Conservation (phyloP, 2,329 filamentous ascomycete species). For the Pseudogymnoascus sp. region DNA sequence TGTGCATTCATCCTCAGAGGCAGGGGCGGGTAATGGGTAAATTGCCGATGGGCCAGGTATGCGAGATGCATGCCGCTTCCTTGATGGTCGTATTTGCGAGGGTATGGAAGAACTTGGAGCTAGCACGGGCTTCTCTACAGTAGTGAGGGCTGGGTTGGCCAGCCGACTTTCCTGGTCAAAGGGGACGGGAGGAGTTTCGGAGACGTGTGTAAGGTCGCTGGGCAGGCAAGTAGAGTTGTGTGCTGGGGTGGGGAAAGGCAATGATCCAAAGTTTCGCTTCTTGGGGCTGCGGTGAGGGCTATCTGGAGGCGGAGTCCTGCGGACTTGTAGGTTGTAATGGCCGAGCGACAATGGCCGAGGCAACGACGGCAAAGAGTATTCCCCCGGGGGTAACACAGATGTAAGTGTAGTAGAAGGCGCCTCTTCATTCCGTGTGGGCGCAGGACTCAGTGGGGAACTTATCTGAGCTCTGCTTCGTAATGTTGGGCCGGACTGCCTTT, state of each 20-base stretch:
- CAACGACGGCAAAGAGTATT: background rate
- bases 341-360: background rate
- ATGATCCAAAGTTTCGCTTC: background rate
- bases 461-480: background rate
- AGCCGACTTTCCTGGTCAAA: background rate
- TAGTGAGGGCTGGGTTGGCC: slow-evolving; percentile 12
- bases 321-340: background rate
- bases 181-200: background rate
- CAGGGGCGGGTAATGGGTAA: slow-evolving; percentile 43
- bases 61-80: background rate
- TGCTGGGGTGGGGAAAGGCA: background rate
- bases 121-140: slow-evolving; percentile 16
- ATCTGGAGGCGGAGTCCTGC: background rate
- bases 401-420: background rate
- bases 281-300: background rate
- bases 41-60: slow-evolving; percentile 33
- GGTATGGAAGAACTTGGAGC: background rate
- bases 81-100: slow-evolving; percentile 20
- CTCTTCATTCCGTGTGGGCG: background rate
- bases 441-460: background rate
- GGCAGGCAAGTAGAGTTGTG: background rate
- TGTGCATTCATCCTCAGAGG: slow-evolving; percentile 38
- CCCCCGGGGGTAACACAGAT: background rate
- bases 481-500: background rate
- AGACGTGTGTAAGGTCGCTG: background rate